These are phyloP conservation scores for Penicillium parvum DNA, from an alignment of 495 filamentous ascomycete genomes.

Conservation along the genomic window DNA sequence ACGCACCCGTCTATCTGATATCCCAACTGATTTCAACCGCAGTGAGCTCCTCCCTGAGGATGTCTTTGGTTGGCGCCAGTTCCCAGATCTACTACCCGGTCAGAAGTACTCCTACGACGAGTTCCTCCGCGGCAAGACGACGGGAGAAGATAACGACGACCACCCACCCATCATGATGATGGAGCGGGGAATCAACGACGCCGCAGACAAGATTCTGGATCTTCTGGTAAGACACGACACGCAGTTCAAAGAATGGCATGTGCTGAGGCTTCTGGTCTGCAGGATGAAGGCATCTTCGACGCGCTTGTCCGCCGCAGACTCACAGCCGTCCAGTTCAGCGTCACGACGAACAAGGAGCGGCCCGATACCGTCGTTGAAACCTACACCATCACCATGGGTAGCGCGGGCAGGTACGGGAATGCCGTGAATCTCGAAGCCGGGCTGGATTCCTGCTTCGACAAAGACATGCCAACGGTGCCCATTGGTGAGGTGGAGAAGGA, in stretches of 20 bases:
- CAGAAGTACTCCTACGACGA: conserved; percentile 24
- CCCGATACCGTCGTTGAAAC: conserved; percentile 1
- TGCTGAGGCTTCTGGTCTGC: no score
- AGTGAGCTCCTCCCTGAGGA: conserved; percentile 32
- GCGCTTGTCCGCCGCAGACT: background rate
- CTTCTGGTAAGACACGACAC: conserved; percentile 6
- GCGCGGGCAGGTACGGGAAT: background rate
- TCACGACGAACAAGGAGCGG: background rate
- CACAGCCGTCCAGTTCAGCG: background rate
- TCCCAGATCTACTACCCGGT: conserved; percentile 18
- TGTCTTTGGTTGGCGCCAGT: conserved; percentile 29
- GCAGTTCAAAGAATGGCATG: no score
- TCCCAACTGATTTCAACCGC: background rate
- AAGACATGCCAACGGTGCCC: no score
- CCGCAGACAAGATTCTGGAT: background rate
- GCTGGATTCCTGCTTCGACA: no score
- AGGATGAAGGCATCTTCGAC: background rate
- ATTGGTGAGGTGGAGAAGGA: background rate
- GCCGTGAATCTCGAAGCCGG: no score
- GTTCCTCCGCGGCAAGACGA: conserved; percentile 13
- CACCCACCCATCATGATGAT: background rate
- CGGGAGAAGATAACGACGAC: background rate
- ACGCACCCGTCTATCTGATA: no score
- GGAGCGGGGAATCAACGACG: background rate
- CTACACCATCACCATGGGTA: conserved; percentile 5